Evolutionary conservation across 495 filamentous ascomycete species (phyloP).

Genomic region (Penicillium chermesinum): DNA sequence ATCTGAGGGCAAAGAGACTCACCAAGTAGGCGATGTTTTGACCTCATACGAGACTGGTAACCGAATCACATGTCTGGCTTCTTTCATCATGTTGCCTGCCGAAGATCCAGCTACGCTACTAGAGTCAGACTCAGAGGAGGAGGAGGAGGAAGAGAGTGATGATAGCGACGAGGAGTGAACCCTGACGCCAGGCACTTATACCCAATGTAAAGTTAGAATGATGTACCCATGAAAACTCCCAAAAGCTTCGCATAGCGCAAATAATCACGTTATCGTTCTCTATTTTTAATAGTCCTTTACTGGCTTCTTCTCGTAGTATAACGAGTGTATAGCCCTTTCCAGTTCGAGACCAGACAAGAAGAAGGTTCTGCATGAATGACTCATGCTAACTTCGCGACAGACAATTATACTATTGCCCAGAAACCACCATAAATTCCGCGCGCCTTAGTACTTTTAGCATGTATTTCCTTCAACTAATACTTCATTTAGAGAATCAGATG

Average conservation of each 20-base stretch:
- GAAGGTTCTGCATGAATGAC: background rate
- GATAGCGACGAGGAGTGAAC: constrained; percentile 39
- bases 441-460: no score
- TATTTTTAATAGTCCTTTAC: background rate
- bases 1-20: constrained; percentile 35
- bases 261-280: background rate
- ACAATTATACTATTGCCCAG: no score
- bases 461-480: no score
- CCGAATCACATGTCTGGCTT: constrained; percentile 82
- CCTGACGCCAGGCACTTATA: constrained; percentile 17
- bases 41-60: constrained; percentile 80
- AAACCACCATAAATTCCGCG: no score
- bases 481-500: no score
- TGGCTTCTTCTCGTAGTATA: background rate
- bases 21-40: constrained; percentile 64
- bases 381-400: no score
- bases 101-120: constrained; percentile 32
- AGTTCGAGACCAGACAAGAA: no score
- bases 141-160: constrained; percentile 43
- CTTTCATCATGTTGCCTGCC: constrained; percentile 68
- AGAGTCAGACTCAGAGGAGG: constrained; percentile 35
- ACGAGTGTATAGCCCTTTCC: no score
- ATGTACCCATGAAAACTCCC: constrained; percentile 4
- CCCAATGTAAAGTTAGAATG: constrained; percentile 24
- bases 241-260: background rate